Evolutionary conservation across 768 basidiomycete species (phyloP), one percentile per base, ranked within the genome.

Genomic region (Leccinum variicolor): DNA sequence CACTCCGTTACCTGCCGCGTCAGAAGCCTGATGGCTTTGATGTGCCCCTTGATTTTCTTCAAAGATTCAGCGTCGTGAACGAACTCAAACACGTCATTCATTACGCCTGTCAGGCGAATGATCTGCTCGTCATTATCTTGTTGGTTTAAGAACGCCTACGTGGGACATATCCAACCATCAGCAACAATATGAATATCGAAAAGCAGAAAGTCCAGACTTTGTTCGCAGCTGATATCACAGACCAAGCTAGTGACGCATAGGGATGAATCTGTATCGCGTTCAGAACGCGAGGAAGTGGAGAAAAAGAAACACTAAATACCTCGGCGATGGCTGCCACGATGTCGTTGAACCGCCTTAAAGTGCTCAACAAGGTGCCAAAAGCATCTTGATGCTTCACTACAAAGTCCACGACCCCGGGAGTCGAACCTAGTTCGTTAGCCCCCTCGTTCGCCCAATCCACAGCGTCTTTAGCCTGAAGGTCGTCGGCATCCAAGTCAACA

Each of bases 221-320:
- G 25, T 46, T 54, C 3, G 54, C 47, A n/a, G 50, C 23, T 46
- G 23, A 46, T 15, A 46, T 25, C 15, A 9, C 4, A 25, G 45
- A 46, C 23, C 33, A 60, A 11, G 49, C 47, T 10, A 57, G 26
- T 1, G 36, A 46, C 5, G 31, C 41, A 53, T 45, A 57, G 14
- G 52, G 55, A 26, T 53, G 51, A 23, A 60, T 29, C 59, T 57
- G n/a, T 13, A 23, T 28, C 13, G 6, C 6, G n/a, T 11, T 58
- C 29, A 54, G 52, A 58, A 1, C 6, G 3, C 4, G n/a, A n/a
- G 21, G 23, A 13, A 8, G 26, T 33, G 19, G 17, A 11, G 10
- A 34, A 7, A 21, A n/a, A 6, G 21, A 17, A n/a, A 17, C 13
- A n/a, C 3, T 14, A 17, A 11, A 23, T 53, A 53, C 49, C 33